These are phyloP conservation scores for Aplosporella prunicola DNA, from an alignment of 2,329 filamentous ascomycete species.

Conservation along the genomic window DNA sequence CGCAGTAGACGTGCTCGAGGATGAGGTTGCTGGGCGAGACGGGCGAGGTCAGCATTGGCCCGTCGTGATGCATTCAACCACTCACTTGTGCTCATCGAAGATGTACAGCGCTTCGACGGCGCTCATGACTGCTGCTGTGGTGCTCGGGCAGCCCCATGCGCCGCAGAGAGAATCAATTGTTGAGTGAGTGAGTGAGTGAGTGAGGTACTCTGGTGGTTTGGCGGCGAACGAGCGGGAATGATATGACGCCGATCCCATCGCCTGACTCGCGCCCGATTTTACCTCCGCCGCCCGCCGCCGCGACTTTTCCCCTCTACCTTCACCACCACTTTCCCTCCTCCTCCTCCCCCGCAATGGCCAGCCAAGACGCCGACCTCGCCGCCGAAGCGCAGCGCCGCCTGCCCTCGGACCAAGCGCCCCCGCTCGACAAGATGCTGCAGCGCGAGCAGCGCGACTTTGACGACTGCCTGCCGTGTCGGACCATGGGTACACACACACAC, in stretches of 20 bases:
- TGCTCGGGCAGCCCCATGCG: neutral
- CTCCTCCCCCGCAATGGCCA: constrained; percentile 30
- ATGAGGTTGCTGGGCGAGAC: constrained; percentile 60
- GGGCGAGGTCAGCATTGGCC: constrained; percentile 4
- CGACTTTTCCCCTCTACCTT: neutral
- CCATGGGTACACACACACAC: constrained; percentile 49
- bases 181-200: neutral
- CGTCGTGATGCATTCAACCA: neutral
- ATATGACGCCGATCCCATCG: too few relatives aligned
- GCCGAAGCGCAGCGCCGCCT: constrained; percentile 43
- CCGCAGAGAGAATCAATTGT: neutral
- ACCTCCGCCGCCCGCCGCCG: neutral
- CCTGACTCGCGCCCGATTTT: constrained; percentile 3
- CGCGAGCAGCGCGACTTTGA: constrained; percentile 22
- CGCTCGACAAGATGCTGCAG: constrained; percentile 6
- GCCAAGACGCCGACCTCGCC: constrained; percentile 43
- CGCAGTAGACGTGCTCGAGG: constrained; percentile 81
- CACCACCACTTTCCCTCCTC: neutral
- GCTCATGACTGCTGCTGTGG: constrained; percentile 36
- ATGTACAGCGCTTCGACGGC: constrained; percentile 94
- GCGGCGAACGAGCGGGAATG: constrained; percentile 2
- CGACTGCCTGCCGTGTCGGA: constrained; percentile 61
- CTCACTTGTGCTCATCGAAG: constrained; percentile 86
- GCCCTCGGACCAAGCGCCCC: constrained; percentile 24
- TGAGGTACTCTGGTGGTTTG: neutral